These are phyloP conservation scores for Salicornia ramosissima DNA, from an alignment of 148 eudicot species.

Conservation along the genomic window DNA sequence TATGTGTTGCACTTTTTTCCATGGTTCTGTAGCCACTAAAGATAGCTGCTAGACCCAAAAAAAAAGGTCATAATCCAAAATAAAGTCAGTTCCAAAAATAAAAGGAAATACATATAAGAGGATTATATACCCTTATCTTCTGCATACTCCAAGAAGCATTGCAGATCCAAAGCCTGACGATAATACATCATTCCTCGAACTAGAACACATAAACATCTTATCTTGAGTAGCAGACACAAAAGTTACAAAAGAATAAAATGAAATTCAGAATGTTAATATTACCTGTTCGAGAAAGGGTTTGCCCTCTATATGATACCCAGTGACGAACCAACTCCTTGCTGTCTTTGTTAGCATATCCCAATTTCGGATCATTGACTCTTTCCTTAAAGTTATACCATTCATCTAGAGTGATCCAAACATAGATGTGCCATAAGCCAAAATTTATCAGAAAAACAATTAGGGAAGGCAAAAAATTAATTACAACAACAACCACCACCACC, in stretches of 20 bases:
- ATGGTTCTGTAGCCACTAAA: conserved; percentile 77
- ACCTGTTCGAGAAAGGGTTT: conserved; percentile 99
- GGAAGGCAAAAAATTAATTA: conserved; percentile 9
- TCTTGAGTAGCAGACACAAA: conserved; percentile 18
- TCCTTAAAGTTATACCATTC: conserved; percentile 78
- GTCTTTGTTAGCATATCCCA: conserved; percentile 45
- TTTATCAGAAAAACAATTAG: conserved; percentile 7
- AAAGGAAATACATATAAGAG: not conserved
- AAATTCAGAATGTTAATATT: conserved; percentile 9
- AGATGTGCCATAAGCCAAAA: conserved; percentile 8
- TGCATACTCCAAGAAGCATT: conserved; percentile 82
- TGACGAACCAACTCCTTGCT: conserved; percentile 57
- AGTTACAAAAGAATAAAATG: conserved; percentile 6
- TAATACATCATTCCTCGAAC: conserved; percentile 99
- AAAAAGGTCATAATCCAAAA: conserved; percentile 13
- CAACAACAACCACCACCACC: not conserved
- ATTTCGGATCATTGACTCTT: conserved; percentile 55
- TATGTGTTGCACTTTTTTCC: conserved; percentile 42
- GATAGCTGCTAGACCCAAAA: conserved; percentile 47
- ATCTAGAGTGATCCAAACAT: conserved; percentile 42
- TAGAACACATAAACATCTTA: conserved; percentile 30
- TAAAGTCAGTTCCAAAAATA: not conserved
- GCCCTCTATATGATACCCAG: conserved; percentile 98
- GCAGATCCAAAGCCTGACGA: conserved; percentile 86
- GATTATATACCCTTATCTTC: conserved; percentile 55